A percentile compares a stretch with the other conserved stretches of the same genome.
phyloP scores from a whole-genome alignment of 352 stramenopile genomes.

The Phytophthora boehmeriae region DNA sequence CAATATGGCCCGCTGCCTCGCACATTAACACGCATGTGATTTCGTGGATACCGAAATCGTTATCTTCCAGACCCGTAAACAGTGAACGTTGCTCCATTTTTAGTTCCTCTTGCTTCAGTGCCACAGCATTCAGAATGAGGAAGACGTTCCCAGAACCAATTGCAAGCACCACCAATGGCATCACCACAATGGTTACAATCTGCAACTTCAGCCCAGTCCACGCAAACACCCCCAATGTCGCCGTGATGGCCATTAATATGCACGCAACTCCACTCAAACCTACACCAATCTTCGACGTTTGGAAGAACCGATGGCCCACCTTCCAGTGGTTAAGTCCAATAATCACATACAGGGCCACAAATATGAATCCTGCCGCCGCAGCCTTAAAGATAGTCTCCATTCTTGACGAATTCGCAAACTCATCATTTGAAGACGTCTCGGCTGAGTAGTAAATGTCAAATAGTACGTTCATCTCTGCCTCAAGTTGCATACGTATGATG shows the following conservation, averaged over 20 bases:
- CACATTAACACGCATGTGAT: conserved; percentile 56
- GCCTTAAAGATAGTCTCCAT: conserved; percentile 48
- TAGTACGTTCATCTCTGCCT: conserved; percentile 48
- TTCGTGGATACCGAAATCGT: conserved; percentile 51
- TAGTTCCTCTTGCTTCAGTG: conserved; percentile 51
- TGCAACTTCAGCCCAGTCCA: conserved; percentile 70
- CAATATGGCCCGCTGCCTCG: conserved; percentile 55
- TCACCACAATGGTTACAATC: conserved; percentile 69
- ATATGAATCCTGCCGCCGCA: conserved; percentile 54
- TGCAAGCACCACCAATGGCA: conserved; percentile 67
- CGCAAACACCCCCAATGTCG: conserved; percentile 72
- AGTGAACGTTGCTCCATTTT: conserved; percentile 50
- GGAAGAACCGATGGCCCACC: conserved; percentile 52
- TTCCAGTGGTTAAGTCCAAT: conserved; percentile 73
- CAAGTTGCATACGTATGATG: conserved; percentile 63
- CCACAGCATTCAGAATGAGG: conserved; percentile 62
- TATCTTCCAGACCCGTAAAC: conserved; percentile 55
- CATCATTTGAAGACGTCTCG: conserved; percentile 61
- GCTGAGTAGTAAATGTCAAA: conserved; percentile 75
- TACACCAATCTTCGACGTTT: conserved; percentile 66
- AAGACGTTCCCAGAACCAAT: conserved; percentile 83
- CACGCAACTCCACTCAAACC: conserved; percentile 70
- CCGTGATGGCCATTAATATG: conserved; percentile 63
- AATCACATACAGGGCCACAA: conserved; percentile 76
- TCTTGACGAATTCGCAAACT: conserved; percentile 60